Percentiles rank a stretch among this genome's conserved stretches.
phyloP scores from a whole-genome alignment of 805 yeast genomes.

The Starmerella vaccinii region DNA sequence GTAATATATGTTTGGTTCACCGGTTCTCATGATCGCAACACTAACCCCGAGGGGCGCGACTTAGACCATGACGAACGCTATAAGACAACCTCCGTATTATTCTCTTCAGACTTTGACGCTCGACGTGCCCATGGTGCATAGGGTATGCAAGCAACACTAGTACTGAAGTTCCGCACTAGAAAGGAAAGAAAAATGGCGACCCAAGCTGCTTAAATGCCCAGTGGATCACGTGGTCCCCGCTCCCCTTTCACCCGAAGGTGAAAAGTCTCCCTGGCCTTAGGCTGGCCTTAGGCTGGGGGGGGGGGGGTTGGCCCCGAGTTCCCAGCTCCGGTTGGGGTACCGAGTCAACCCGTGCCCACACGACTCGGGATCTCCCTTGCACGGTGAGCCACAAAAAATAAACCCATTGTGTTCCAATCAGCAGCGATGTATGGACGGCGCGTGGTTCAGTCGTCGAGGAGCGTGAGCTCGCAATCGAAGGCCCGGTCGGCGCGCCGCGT shows the following conservation, averaged over 20 bases:
- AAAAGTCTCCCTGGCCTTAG: no score
- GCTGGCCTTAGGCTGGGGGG: no score
- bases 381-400: background rate
- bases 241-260: no score
- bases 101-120: conserved; percentile 27
- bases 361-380: background rate
- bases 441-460: conserved; percentile 1
- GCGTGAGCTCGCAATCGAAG: conserved; percentile 9
- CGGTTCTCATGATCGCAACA: conserved; percentile 27
- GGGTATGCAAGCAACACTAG: conserved; percentile 27
- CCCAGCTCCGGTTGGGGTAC: background rate
- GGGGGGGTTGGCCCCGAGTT: background rate
- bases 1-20: conserved; percentile 24
- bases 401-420: background rate
- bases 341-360: background rate
- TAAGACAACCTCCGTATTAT: conserved; percentile 24
- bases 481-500: conserved; percentile 7
- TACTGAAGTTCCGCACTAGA: conserved; percentile 27
- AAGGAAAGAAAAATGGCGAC: background rate
- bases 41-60: conserved; percentile 19
- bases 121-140: conserved; percentile 21
- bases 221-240: background rate
- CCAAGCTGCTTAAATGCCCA: background rate
- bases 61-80: conserved; percentile 26
- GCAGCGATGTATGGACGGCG: conserved; percentile 7